Base-by-base conservation (phyloP, 2,329 filamentous ascomycete species). In the Ophiostoma triangulosporum region DNA sequence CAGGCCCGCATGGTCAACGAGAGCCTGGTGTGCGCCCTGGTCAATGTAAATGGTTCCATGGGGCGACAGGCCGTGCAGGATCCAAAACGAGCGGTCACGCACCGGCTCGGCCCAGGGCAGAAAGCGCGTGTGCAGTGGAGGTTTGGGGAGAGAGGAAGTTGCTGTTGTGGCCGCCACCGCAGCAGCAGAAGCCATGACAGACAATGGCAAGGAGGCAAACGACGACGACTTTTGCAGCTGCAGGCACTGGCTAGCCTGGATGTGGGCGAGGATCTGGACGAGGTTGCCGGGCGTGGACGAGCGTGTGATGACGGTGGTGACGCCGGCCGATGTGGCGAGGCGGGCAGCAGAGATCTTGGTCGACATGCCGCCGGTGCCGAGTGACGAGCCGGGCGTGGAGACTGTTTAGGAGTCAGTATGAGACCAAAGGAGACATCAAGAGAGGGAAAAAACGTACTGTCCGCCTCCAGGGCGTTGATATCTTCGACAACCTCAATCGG, bases 271-370 rank as follows among this genome's bases (percentile, higher is more conserved):
- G 59, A 98, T 96, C 60, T 84, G 83, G 59, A 83, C 73, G 56
- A 98, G 90, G 64, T 97, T 97, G 24, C 88, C 89, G 0, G 93
- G 93, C 58, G 86, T 90, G n/a, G 86, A 93, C 54, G 88, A 95
- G 59, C 86, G 83, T 8, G 93, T 95, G 64, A 98, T 97, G 64
- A 98, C 80, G 3, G 93, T 97, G 1, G 89, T 97, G 33, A 97
- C 91, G 46, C 93, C 93, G 12, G 89, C 93, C 33, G 90, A 93
- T 6, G 90, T 96, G 32, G 91, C 93, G 36, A 98, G 77, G 52
- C 87, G 81, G 26, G 93, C 93, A 52, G 93, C 93, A 26, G 94
- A 83, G 61, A 98, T 95, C 71, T 98, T 98, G 55, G 93, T 98
- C 58, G 85, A 84, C 93, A 98, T 98, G 45, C 93, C 93, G 20